A percentile compares a stretch with the other conserved stretches of the same genome.
These are phyloP conservation scores for Tulasnella calospora DNA, from an alignment of 768 basidiomycete genomes.

Conservation along the genomic window DNA sequence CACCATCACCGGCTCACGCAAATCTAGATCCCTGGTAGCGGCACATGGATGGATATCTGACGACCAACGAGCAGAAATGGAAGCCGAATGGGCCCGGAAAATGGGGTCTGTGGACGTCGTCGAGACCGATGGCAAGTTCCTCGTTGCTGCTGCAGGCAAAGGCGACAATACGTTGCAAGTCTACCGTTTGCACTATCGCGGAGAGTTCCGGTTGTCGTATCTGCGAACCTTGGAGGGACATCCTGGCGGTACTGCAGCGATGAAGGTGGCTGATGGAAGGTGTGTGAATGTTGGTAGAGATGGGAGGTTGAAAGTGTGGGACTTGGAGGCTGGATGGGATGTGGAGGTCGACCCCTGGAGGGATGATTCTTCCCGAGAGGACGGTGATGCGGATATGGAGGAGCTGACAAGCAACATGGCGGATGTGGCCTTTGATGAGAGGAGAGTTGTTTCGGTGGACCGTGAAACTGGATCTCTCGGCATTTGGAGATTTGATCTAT, in stretches of 20 bases:
- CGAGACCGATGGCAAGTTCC: slow-evolving; percentile 84
- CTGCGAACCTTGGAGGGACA: slow-evolving; percentile 69
- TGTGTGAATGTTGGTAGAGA: slow-evolving; percentile 70
- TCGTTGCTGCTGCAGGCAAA: slow-evolving; percentile 60
- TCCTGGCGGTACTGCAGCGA: slow-evolving; percentile 56
- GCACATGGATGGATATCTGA: slow-evolving; percentile 51
- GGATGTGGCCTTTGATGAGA: slow-evolving; percentile 24
- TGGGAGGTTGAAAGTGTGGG: slow-evolving; percentile 82
- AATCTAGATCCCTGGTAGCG: slow-evolving; percentile 64
- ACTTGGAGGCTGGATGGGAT: slow-evolving; percentile 56
- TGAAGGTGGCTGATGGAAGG: slow-evolving; percentile 74
- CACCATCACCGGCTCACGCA: slow-evolving; percentile 55
- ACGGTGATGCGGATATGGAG: neutral
- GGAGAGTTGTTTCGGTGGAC: neutral
- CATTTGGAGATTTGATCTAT: slow-evolving; percentile 24
- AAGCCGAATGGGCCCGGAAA: slow-evolving; percentile 73
- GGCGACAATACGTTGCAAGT: slow-evolving; percentile 49
- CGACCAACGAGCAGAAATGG: slow-evolving; percentile 2
- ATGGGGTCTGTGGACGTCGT: slow-evolving; percentile 63
- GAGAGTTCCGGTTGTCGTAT: slow-evolving; percentile 52
- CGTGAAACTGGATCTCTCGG: neutral
- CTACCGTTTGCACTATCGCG: slow-evolving; percentile 65
- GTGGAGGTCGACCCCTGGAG: slow-evolving; percentile 29
- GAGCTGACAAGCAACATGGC: neutral
- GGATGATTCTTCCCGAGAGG: neutral